phyloP scores from a whole-genome alignment of 768 basidiomycete species.

The Antrodiella citrinella region DNA sequence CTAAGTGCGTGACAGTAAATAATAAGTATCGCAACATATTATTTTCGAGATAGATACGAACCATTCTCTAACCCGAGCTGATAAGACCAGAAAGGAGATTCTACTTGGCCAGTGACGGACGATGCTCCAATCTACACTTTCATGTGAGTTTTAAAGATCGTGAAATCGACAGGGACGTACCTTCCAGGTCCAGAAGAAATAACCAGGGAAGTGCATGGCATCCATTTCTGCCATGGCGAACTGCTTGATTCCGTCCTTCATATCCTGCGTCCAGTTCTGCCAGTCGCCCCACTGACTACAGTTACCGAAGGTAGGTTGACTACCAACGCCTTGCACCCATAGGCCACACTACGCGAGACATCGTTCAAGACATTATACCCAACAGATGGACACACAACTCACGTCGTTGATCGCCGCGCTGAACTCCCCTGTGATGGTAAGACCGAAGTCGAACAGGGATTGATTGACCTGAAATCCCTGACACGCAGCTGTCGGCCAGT shows the following conservation, averaged over 20 bases:
- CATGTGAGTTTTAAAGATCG: neutral
- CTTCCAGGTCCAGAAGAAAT: constrained; percentile 82
- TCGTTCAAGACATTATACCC: no score
- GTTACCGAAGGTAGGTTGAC: constrained; percentile 17
- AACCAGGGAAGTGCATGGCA: constrained; percentile 44
- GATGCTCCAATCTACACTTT: constrained; percentile 48
- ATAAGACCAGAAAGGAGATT: constrained; percentile 64
- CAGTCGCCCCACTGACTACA: constrained; percentile 42
- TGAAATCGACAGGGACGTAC: constrained; percentile 20
- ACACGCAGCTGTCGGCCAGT: constrained; percentile 19
- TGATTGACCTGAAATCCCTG: constrained; percentile 18
- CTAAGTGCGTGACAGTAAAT: no score
- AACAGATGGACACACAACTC: no score
- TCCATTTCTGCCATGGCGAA: constrained; percentile 58
- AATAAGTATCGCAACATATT: no score
- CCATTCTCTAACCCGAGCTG: constrained; percentile 57
- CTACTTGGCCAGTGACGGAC: constrained; percentile 35
- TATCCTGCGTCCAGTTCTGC: constrained; percentile 41
- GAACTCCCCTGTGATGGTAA: constrained; percentile 74
- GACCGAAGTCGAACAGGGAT: constrained; percentile 48
- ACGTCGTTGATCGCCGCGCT: constrained; percentile 52
- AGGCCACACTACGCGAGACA: constrained; percentile 59
- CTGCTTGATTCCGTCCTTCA: constrained; percentile 43
- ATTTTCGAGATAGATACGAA: neutral
- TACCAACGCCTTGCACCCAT: constrained; percentile 30